These are phyloP conservation scores for Ganoderma meredithae DNA, from an alignment of 1,284 basidiomycete species.

Conservation along the genomic window DNA sequence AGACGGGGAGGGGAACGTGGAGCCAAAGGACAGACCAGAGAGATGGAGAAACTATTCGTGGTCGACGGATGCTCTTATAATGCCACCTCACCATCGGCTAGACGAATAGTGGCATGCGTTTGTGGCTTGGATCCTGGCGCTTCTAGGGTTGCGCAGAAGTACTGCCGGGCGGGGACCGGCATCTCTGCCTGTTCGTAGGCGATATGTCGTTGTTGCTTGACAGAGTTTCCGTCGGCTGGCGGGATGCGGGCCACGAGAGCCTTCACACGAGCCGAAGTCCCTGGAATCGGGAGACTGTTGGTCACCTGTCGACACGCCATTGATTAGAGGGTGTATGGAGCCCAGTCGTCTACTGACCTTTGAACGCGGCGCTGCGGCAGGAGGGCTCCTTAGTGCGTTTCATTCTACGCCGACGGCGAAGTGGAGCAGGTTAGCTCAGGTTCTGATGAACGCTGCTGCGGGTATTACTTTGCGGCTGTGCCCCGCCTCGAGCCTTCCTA, in stretches of 20 bases:
- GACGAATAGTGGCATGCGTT: not conserved
- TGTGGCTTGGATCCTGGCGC: constrained; percentile 2
- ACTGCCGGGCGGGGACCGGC: not conserved
- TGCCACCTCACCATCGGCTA: constrained; percentile 7
- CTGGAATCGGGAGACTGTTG: not conserved
- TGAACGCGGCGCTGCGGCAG: not conserved
- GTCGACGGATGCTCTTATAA: constrained; percentile 5
- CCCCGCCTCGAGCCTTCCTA: not conserved
- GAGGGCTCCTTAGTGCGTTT: not conserved
- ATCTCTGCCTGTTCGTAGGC: not conserved
- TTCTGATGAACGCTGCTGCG: not conserved
- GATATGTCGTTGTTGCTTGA: constrained; percentile 1
- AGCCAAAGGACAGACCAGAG: constrained; percentile 7
- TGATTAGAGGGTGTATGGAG: not conserved
- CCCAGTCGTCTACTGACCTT: not conserved
- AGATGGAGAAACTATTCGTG: not conserved
- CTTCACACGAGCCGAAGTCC: not conserved
- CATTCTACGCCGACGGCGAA: not conserved
- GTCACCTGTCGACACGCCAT: not conserved
- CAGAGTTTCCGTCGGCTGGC: constrained; percentile 1
- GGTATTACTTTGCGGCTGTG: not conserved
- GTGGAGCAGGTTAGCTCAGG: no score
- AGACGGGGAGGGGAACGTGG: constrained; percentile 5
- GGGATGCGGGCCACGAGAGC: not conserved
- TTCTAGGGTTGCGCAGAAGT: constrained; percentile 11